Evolutionary conservation across 129 eudicot species (phyloP).

Genomic region (Flaveria bidentis): DNA sequence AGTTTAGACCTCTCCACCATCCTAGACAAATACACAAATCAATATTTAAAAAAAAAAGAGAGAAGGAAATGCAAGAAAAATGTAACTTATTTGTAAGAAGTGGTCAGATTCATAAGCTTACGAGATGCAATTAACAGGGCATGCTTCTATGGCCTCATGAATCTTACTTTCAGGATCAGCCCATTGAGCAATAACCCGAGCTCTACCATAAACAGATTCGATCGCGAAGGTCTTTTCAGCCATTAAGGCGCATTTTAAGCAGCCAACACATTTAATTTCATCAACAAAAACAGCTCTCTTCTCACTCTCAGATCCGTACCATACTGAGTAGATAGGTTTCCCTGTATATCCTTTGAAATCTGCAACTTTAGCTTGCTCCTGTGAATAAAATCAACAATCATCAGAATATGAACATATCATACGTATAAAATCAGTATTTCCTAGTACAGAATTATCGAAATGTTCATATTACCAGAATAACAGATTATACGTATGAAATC

Average conservation of each 20-base stretch:
- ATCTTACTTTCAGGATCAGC: constrained; percentile 79
- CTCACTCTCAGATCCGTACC: constrained; percentile 76
- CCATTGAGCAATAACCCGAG: constrained; percentile 92
- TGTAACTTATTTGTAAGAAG: not conserved
- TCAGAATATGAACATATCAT: not conserved
- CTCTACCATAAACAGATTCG: constrained; percentile 92
- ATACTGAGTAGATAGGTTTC: constrained; percentile 72
- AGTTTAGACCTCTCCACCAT: constrained; percentile 78
- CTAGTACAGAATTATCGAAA: too few species aligned
- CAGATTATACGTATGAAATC: too few species aligned
- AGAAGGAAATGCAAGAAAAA: constrained; percentile 3
- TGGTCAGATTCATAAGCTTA: constrained; percentile 38
- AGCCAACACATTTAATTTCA: constrained; percentile 88
- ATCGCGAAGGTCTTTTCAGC: constrained; percentile 84
- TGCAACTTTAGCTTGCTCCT: constrained; percentile 75
- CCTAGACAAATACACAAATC: constrained; percentile 35
- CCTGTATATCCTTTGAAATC: constrained; percentile 88
- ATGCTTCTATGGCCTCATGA: constrained; percentile 71
- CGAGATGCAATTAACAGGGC: constrained; percentile 98
- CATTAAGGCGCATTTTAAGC: constrained; percentile 83
- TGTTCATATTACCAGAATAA: too few species aligned
- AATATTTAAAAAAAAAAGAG: not conserved
- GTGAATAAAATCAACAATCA: constrained; percentile 17
- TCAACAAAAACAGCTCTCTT: constrained; percentile 88
- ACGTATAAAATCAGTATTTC: not conserved